Evolutionary conservation across 1,139 yeast species (phyloP), one percentile per base, ranked within the genome.

Genomic region (Sugiyamaella pinicola): DNA sequence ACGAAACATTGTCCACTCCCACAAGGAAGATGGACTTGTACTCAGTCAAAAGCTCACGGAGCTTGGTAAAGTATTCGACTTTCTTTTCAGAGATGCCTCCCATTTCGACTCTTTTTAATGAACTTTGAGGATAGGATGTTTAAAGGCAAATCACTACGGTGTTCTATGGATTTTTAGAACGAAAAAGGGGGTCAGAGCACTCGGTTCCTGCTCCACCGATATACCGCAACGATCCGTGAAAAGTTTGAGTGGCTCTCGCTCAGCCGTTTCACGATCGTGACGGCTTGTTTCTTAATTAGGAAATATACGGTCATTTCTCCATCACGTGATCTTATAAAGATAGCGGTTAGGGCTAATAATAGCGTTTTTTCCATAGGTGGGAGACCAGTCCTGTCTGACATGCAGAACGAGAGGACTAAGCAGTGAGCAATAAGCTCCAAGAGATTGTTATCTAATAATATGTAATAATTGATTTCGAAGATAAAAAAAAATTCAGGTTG

Each of bases 11-110:
- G 83, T 93, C 99, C 70, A 93, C 97, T 80, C 98, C 98, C 74
- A 93, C 98, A 69, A 93, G 77, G 90, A 93, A 91, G 83, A 91
- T 84, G 70, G 97, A 89, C 84, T 88, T 87, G 96, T 87, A 89
- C 78, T 89, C 95, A 79, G 87, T 96, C 74, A 93, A 83, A 75
- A 90, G 85, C 77, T 86, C 87, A 83, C 95, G 90, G 79, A 93
- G 89, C 82, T 89, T 93, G 76, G 83, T 70, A 81, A 93, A 93
- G 86, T 93, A 93, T 79, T 88, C 95, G 73, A 75, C 85, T 79
- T 93, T 93, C 85, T 91, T 91, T 74, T 89, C 98, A 82, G 96
- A 93, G 81, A 87, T 77, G 83, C 97, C 98, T 91, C 98, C 99
- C 99, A 93, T 93, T 87, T 88, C 96, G 93, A 88, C 91, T 85